Evolutionary conservation across 768 basidiomycete species (phyloP), one percentile per base, ranked within the genome.

Genomic region (Trichaptum fuscoviolaceum): DNA sequence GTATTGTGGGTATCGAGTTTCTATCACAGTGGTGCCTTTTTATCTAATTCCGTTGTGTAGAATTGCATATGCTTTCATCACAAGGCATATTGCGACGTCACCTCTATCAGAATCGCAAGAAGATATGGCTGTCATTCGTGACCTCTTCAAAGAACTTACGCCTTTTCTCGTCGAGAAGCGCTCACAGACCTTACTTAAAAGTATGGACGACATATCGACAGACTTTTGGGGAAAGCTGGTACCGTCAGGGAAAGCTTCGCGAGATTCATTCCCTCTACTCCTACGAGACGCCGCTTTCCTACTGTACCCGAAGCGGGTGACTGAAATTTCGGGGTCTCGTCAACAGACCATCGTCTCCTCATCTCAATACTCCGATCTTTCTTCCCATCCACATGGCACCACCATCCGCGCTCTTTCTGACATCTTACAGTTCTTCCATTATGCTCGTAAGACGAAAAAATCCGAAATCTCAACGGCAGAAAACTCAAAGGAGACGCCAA

Each of bases 161-260:
- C 90, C 92, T 10, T 93, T 94, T 71, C 77, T 93, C 15, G 74
- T 77, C 0, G 85, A 89, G 52, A 82, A 81, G 57, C 83, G 80
- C 71, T 87, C 91, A 6, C 86, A 77, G 26, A 79, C 80, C n/a
- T 70, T 85, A 9, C 81, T 87, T 66, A 68, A 77, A 7, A 82
- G 80, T 63, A 71, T 92, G 36, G 79, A 81, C 26, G 79, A 80
- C 27, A 82, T 83, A 2, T 76, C 86, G n/a, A 84, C 83, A 8
- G 87, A 88, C 66, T 71, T 92, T 6, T 91, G 87, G 85, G 42
- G 42, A 12, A 52, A 52, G 15, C 20, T 52, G 15, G 42, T 52
- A 52, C 15, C 5, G 10, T 6, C 42, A 20, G 42, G 42, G 15
- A 52, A 52, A 52, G 15, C 42, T 12, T 52, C 42, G 42, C 42